A percentile compares a stretch with the other conserved stretches of the same genome.
phyloP scores from a whole-genome alignment of 345 rosid genomes.

The Eucalyptus erythrocorys region DNA sequence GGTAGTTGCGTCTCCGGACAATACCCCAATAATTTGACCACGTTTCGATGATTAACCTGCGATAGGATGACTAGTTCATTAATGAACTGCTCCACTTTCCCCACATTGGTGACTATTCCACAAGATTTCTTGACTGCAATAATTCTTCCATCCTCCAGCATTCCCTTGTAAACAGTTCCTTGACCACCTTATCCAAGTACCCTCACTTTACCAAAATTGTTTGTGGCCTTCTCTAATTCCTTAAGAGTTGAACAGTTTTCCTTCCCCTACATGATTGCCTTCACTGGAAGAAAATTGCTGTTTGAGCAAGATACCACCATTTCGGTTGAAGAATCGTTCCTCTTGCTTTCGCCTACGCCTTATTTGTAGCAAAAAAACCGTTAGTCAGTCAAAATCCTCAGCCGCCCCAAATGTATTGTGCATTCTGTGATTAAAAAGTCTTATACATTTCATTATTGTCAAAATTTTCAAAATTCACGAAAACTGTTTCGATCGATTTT shows the following conservation, averaged over 20 bases:
- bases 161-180: neutral
- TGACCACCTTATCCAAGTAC: neutral
- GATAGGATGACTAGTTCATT: conserved; percentile 2
- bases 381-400: neutral
- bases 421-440: too few species aligned
- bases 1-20: neutral
- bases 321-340: neutral
- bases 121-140: neutral
- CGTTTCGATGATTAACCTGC: neutral
- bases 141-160: neutral
- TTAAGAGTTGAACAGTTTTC: neutral
- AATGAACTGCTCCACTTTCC: neutral
- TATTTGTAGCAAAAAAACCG: neutral
- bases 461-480: neutral
- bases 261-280: neutral
- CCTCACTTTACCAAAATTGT: neutral
- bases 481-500: neutral
- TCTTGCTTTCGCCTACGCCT: neutral
- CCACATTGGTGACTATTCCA: neutral
- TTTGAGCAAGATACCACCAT: neutral
- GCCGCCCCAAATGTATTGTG: neutral
- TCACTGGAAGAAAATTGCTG: neutral
- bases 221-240: neutral
- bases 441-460: neutral
- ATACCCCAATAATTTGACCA: neutral